Conservation (phyloP, 768 basidiomycete genomes). For the Lentinula guzmanii region DNA sequence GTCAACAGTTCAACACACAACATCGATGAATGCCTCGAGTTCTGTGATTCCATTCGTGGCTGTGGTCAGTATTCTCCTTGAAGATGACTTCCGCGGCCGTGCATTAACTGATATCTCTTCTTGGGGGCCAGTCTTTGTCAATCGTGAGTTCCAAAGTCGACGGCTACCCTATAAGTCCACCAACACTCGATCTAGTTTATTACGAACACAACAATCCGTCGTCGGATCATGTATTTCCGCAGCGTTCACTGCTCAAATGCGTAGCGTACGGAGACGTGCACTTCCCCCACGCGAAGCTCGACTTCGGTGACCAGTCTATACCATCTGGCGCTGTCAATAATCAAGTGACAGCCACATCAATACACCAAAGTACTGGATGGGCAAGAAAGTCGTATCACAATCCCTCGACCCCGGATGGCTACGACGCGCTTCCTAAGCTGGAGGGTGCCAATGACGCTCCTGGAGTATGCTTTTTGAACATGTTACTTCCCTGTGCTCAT, state of each 20-base stretch:
- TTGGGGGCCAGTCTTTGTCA: conserved; percentile 33
- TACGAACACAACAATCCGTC: conserved; percentile 42
- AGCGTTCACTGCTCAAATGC: conserved; percentile 42
- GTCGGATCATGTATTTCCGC: conserved; percentile 29
- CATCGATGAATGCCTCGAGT: conserved; percentile 34
- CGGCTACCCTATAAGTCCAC: neutral
- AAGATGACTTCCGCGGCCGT: no score
- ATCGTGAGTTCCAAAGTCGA: conserved; percentile 12
- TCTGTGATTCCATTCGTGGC: conserved; percentile 27
- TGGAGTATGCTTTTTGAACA: conserved; percentile 23
- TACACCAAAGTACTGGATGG: conserved; percentile 38
- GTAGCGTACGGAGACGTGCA: conserved; percentile 39
- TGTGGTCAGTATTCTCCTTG: conserved; percentile 30
- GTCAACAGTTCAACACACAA: conserved; percentile 40
- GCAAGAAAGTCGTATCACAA: conserved; percentile 29
- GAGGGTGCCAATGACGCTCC: conserved; percentile 42
- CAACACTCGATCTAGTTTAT: conserved; percentile 19
- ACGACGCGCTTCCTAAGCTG: conserved; percentile 37
- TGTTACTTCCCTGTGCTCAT: neutral
- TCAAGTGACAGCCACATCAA: conserved; percentile 25
- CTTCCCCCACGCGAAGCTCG: conserved; percentile 36
- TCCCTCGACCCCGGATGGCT: conserved; percentile 35
- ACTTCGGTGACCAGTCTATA: conserved; percentile 36
- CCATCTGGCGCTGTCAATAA: conserved; percentile 22
- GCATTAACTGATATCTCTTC: neutral